Conservation (phyloP, 1,284 basidiomycete genomes). For the Singerocomus inundabilis region DNA sequence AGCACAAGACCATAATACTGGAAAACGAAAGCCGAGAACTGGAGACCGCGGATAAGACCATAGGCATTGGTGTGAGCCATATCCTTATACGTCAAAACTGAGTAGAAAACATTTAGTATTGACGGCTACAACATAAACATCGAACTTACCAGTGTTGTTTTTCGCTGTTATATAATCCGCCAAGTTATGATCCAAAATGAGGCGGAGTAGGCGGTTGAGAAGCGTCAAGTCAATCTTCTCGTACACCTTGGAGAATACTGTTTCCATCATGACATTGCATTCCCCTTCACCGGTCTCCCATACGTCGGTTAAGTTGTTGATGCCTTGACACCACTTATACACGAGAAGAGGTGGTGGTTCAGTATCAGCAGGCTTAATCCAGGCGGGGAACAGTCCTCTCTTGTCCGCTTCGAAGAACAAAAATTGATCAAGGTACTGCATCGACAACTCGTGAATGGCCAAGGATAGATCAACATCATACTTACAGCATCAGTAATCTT, state of each 20-base stretch:
- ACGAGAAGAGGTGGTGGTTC: conserved; percentile 95
- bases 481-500: conserved; percentile 94
- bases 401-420: conserved; percentile 93
- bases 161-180: conserved; percentile 98
- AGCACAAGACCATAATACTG: conserved; percentile 93
- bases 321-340: conserved; percentile 96
- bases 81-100: conserved; percentile 88
- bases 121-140: neutral
- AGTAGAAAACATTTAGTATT: conserved; percentile 2
- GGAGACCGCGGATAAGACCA: conserved; percentile 91
- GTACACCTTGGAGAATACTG: conserved; percentile 91
- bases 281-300: conserved; percentile 98
- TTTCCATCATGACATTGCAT: conserved; percentile 97
- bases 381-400: conserved; percentile 92
- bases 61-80: conserved; percentile 93
- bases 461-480: conserved; percentile 10
- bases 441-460: conserved; percentile 17
- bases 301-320: conserved; percentile 90
- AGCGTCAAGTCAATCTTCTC: conserved; percentile 97
- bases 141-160: conserved; percentile 77
- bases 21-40: conserved; percentile 97
- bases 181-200: conserved; percentile 96
- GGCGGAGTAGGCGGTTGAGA: conserved; percentile 87
- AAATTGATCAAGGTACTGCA: conserved; percentile 87
- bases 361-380: conserved; percentile 97